These are phyloP conservation scores for Podospora bellae-mahoneyi DNA, from an alignment of 495 filamentous ascomycete genomes.

Conservation along the genomic window DNA sequence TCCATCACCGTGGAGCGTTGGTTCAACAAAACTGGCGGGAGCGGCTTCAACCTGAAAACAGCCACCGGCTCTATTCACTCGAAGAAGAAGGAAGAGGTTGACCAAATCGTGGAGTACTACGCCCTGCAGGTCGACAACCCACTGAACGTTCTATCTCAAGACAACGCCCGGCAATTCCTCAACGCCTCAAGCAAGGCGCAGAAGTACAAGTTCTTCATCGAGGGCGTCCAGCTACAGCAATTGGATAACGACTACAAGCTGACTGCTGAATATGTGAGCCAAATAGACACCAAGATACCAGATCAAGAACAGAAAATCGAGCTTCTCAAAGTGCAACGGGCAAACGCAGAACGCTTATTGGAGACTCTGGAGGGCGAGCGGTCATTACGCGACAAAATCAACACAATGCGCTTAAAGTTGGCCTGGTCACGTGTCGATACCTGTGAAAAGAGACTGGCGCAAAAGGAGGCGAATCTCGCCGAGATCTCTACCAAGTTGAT, in stretches of 20 bases:
- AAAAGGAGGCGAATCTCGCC: conserved; percentile 31
- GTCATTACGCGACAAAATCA: conserved; percentile 50
- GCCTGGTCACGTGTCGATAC: conserved; percentile 67
- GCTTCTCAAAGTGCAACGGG: conserved; percentile 40
- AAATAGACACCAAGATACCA: conserved; percentile 44
- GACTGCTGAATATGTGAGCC: conserved; percentile 54
- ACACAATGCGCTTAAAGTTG: conserved; percentile 55
- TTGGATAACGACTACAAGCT: conserved; percentile 87
- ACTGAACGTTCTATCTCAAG: conserved; percentile 95
- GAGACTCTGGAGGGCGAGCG: conserved; percentile 57
- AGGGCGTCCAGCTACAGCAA: conserved; percentile 89
- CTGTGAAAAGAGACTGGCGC: conserved; percentile 35
- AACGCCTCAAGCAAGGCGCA: conserved; percentile 73
- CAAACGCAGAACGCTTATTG: conserved; percentile 45
- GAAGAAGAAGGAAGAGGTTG: conserved; percentile 80
- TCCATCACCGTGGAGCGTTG: conserved; percentile 87
- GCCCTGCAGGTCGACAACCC: conserved; percentile 95
- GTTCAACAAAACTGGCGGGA: conserved; percentile 72
- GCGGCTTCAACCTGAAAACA: conserved; percentile 83
- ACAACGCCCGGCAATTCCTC: conserved; percentile 90
- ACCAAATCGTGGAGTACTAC: conserved; percentile 89
- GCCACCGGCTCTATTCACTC: conserved; percentile 68
- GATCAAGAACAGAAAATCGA: conserved; percentile 63
- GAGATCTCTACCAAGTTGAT: conserved; percentile 33
- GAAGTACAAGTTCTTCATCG: conserved; percentile 96